Evolutionary conservation across 2,329 filamentous ascomycete genomes (phyloP).

Genomic region (Didymella pinodella): DNA sequence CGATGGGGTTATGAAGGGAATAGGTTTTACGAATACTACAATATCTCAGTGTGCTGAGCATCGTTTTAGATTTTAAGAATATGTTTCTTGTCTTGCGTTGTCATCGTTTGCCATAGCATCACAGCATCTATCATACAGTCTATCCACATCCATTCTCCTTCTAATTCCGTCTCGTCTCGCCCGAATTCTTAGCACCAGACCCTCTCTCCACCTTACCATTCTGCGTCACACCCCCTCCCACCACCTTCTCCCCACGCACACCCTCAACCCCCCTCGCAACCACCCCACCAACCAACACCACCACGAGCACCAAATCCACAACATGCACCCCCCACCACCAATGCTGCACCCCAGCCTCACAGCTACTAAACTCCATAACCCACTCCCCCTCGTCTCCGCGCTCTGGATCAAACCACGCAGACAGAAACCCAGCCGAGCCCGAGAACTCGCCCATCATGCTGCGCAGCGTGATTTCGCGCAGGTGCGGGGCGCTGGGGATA

Average conservation of each 20-base stretch:
- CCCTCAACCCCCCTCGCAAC: neutral
- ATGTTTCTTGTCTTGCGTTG: no score
- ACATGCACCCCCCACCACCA: conserved; percentile 94
- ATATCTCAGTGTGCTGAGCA: no score
- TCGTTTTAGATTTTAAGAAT: no score
- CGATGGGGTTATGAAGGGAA: neutral
- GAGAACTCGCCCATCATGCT: conserved; percentile 98
- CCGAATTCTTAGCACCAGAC: neutral
- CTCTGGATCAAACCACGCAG: conserved; percentile 83
- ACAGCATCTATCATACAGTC: no score
- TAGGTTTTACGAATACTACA: no score
- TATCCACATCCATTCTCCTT: neutral
- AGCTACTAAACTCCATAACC: conserved; percentile 81
- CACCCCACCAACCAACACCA: neutral
- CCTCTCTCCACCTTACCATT: neutral
- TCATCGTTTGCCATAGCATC: no score
- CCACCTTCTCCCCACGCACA: neutral
- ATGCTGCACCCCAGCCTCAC: conserved; percentile 83
- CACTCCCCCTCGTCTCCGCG: conserved; percentile 78
- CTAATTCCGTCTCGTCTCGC: neutral
- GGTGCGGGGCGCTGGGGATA: conserved; percentile 57
- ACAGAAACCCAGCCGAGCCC: conserved; percentile 89
- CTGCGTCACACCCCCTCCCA: neutral
- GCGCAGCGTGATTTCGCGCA: conserved; percentile 89
- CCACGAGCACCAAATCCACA: conserved; percentile 19